Conservation (phyloP, 2,329 filamentous ascomycete genomes). For the Diaporthe eres region DNA sequence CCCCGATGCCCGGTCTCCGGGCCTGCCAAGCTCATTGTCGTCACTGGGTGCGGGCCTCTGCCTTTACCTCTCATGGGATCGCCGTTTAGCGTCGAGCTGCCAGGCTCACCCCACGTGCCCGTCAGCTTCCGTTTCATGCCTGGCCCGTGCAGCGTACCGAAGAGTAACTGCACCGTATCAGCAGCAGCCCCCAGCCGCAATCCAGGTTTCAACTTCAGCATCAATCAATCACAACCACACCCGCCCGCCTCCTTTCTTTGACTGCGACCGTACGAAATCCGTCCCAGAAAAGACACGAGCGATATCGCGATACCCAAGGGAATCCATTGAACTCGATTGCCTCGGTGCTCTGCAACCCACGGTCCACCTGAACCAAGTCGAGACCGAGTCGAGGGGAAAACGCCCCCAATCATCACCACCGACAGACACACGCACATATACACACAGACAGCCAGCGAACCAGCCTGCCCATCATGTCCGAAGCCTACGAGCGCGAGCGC, state of each 20-base stretch:
- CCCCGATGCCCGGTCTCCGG: not conserved
- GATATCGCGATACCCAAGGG: not conserved
- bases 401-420: not conserved
- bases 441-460: not conserved
- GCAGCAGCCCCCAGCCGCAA: slow-evolving; percentile 11
- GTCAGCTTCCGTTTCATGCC: not conserved
- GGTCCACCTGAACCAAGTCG: not conserved
- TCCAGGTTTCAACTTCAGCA: slow-evolving; percentile 29
- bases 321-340: not conserved
- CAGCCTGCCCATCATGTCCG: slow-evolving; percentile 69
- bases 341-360: not conserved
- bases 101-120: slow-evolving; percentile 2
- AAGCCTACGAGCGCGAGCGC: slow-evolving; percentile 83
- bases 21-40: slow-evolving; percentile 10
- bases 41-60: slow-evolving; percentile 4
- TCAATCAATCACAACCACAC: not conserved
- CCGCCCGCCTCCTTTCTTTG: slow-evolving; percentile 18
- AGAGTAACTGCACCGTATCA: not conserved
- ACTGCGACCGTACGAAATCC: not conserved
- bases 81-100: slow-evolving; percentile 2
- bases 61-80: not conserved
- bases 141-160: slow-evolving; percentile 17
- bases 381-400: slow-evolving; percentile 1
- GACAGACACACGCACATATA: no score
- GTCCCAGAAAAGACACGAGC: not conserved